Base-by-base conservation (phyloP, 805 yeast genomes). In the Schwanniomyces pseudopolymorphus region DNA sequence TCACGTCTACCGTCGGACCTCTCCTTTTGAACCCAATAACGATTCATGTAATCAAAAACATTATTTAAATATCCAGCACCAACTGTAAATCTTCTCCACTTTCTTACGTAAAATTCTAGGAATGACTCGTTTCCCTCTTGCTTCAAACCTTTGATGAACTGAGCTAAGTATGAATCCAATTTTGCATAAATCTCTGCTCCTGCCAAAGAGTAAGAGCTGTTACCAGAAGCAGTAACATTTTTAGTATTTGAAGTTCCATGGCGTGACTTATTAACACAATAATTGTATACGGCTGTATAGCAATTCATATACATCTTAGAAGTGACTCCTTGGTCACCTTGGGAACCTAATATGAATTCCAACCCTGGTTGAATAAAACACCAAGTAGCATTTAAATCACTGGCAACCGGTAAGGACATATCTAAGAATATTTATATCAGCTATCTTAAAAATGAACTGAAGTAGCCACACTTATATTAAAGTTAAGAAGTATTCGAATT, bases 11-110 rank as follows among this genome's bases (percentile, higher is more conserved):
- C 97, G 63, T 92, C 97, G 37, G 89, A 86, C 60, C 98, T 79
- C 67, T 92, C 98, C 60, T 95, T 91, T 56, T 87, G 87, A 38
- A 95, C 97, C 99, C 99, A 94, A 68, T 92, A 94, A 51, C 98
- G 80, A 67, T 94, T 94, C 80, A 94, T 83, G 67, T 94, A 94
- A 64, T 92, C 97, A 59, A 94, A 88, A 5, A 95, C 91, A 63
- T 95, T 94, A 64, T 89, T 90, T 63, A 94, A 70, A 66, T 89
- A 87, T 13, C 90, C 87, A 1, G 98, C 96, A 22, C 98, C 98
- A 44, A 89, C 83, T 19, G 95, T 82, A 63, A 79, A 94, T 49
- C 98, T 79, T 52, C 83, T 83, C 97, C 98, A 95, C 53, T 85
- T 81, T 59, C 83, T 77, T 39, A 89, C 96, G 59, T 94, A 94